These are phyloP conservation scores for Theobroma grandiflorum DNA, from an alignment of 441 rosid species.

Conservation along the genomic window DNA sequence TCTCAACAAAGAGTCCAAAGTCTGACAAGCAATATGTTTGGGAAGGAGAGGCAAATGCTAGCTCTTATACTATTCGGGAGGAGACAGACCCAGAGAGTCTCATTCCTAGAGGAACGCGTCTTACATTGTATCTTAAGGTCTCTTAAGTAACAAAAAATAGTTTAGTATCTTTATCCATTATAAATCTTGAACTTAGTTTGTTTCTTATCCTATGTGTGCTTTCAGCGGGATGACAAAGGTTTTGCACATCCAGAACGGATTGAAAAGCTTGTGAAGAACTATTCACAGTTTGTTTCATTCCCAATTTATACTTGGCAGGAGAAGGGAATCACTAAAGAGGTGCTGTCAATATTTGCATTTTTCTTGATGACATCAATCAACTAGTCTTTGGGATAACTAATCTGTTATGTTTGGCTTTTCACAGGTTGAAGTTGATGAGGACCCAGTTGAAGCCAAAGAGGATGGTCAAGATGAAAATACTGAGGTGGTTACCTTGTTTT, in stretches of 20 bases:
- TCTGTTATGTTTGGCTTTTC: conserved; percentile 18
- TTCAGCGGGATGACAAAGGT: conserved; percentile 80
- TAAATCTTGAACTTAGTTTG: conserved; percentile 23
- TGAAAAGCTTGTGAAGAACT: conserved; percentile 92
- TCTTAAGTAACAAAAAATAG: conserved; percentile 16
- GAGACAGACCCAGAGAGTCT: conserved; percentile 81
- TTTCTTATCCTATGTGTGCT: conserved; percentile 23
- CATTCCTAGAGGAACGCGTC: conserved; percentile 86
- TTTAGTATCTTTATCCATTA: conserved; percentile 14
- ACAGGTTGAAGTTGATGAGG: conserved; percentile 96
- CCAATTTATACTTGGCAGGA: conserved; percentile 98
- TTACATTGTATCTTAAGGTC: conserved; percentile 90
- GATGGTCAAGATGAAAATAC: conserved; percentile 58
- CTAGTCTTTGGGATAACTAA: neutral
- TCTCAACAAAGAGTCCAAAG: conserved; percentile 89
- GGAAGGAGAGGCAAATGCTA: conserved; percentile 93
- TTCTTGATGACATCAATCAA: neutral
- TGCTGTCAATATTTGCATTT: conserved; percentile 30
- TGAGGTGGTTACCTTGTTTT: conserved; percentile 53
- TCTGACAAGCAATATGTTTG: conserved; percentile 90
- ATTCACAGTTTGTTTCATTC: conserved; percentile 97
- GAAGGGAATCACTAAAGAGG: conserved; percentile 95
- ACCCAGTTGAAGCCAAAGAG: conserved; percentile 77
- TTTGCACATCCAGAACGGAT: conserved; percentile 92
- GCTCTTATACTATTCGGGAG: conserved; percentile 78